A percentile compares a stretch with the other conserved stretches of the same genome.
Conservation (phyloP, 306 rosid genomes). For the Castanea crenata region DNA sequence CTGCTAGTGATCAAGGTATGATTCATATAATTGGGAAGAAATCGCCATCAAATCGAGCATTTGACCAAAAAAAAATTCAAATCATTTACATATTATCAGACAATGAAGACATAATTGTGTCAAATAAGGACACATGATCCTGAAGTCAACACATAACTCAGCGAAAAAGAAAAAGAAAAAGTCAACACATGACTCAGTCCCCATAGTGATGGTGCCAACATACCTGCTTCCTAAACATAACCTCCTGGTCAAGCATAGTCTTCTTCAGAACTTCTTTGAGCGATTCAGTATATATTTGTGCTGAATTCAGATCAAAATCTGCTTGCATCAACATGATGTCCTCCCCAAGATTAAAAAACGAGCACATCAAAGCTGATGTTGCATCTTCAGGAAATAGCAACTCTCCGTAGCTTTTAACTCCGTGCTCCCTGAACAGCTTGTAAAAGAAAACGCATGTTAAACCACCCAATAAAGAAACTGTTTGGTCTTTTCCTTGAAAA, state of each 20-base stretch:
- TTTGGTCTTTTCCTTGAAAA: neutral
- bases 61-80: neutral
- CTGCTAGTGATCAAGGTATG: neutral
- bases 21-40: neutral
- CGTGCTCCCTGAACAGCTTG: neutral
- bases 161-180: neutral
- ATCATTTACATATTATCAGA: neutral
- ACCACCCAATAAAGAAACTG: neutral
- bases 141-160: neutral
- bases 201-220: neutral
- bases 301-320: slow-evolving; percentile 39
- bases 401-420: neutral
- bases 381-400: neutral
- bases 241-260: slow-evolving; percentile 59
- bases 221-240: slow-evolving; percentile 56
- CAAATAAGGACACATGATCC: neutral
- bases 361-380: slow-evolving; percentile 15
- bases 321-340: slow-evolving; percentile 39
- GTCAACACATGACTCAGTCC: neutral
- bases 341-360: neutral
- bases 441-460: neutral
- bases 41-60: neutral
- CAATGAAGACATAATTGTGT: neutral
- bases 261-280: slow-evolving; percentile 40
- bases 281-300: slow-evolving; percentile 24